phyloP scores from a whole-genome alignment of 108 stramenopile genomes.

The Mayamaea pseudoterrestris region DNA sequence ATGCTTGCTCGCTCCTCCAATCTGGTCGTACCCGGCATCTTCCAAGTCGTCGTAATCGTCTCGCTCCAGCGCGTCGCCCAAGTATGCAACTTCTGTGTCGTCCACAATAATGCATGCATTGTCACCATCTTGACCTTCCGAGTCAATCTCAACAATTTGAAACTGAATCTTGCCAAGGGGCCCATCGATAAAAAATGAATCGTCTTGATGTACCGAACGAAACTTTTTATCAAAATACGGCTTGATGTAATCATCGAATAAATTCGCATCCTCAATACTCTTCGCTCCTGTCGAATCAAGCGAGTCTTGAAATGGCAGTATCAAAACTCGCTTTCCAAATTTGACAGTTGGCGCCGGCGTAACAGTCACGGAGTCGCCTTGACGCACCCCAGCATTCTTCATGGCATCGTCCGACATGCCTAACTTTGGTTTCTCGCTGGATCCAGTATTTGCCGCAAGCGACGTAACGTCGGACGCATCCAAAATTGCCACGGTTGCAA shows the following conservation, averaged over 20 bases:
- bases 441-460: conserved; percentile 19
- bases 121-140: conserved; percentile 72
- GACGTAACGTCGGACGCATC: conserved; percentile 45
- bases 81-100: conserved; percentile 75
- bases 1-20: conserved; percentile 93
- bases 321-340: conserved; percentile 75
- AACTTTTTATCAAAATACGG: conserved; percentile 87
- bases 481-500: conserved; percentile 65
- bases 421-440: conserved; percentile 22
- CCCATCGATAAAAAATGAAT: conserved; percentile 62
- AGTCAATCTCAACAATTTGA: conserved; percentile 75
- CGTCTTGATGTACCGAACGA: conserved; percentile 56
- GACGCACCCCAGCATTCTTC: conserved; percentile 79
- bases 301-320: conserved; percentile 62
- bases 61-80: conserved; percentile 65
- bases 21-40: conserved; percentile 92
- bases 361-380: conserved; percentile 66
- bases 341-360: conserved; percentile 74
- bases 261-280: conserved; percentile 21
- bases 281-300: conserved; percentile 39
- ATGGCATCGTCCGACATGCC: conserved; percentile 73
- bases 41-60: conserved; percentile 83
- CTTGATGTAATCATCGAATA: conserved; percentile 73
- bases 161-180: conserved; percentile 70
- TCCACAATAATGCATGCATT: conserved; percentile 76